A percentile compares a stretch with the other conserved stretches of the same genome.
These are phyloP conservation scores for Atkinsonella hypoxylon DNA, from an alignment of 2,329 filamentous ascomycete species.

Conservation along the genomic window DNA sequence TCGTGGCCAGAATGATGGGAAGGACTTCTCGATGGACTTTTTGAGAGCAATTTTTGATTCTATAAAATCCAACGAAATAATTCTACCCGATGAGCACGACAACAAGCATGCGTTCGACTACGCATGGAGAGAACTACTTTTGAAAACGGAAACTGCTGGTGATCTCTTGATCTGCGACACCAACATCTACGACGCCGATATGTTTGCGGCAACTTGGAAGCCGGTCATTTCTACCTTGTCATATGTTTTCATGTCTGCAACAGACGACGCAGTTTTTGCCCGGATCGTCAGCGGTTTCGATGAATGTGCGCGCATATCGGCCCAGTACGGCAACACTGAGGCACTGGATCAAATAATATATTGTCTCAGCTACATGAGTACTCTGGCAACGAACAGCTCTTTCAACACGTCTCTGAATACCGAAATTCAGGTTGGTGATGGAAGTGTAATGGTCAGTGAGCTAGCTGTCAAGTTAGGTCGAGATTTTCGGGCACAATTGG, in stretches of 20 bases:
- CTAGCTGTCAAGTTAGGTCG: slow-evolving; percentile 90
- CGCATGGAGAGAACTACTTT: slow-evolving; percentile 86
- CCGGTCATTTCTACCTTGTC: slow-evolving; percentile 89
- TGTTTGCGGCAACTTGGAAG: slow-evolving; percentile 94
- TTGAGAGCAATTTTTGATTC: slow-evolving; percentile 79
- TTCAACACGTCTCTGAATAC: slow-evolving; percentile 87
- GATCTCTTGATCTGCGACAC: slow-evolving; percentile 72
- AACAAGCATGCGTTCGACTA: slow-evolving; percentile 95
- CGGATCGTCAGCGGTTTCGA: slow-evolving; percentile 91
- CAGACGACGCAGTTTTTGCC: slow-evolving; percentile 89
- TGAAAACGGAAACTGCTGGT: slow-evolving; percentile 69
- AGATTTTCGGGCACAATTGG: slow-evolving; percentile 86
- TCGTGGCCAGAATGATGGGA: slow-evolving; percentile 75
- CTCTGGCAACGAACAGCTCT: slow-evolving; percentile 61
- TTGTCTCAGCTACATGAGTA: slow-evolving; percentile 82
- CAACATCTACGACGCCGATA: slow-evolving; percentile 92
- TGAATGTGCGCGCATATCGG: slow-evolving; percentile 87
- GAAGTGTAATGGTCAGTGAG: slow-evolving; percentile 96
- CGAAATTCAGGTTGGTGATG: slow-evolving; percentile 83
- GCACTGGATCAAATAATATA: slow-evolving; percentile 88
- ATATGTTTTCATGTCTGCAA: slow-evolving; percentile 98
- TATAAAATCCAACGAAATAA: slow-evolving; percentile 89
- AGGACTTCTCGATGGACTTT: slow-evolving; percentile 76
- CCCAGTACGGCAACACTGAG: slow-evolving; percentile 70
- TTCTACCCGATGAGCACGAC: slow-evolving; percentile 92